Conservation (phyloP, 371 early-diverging fungal genomes). For the Zychaea mexicana region DNA sequence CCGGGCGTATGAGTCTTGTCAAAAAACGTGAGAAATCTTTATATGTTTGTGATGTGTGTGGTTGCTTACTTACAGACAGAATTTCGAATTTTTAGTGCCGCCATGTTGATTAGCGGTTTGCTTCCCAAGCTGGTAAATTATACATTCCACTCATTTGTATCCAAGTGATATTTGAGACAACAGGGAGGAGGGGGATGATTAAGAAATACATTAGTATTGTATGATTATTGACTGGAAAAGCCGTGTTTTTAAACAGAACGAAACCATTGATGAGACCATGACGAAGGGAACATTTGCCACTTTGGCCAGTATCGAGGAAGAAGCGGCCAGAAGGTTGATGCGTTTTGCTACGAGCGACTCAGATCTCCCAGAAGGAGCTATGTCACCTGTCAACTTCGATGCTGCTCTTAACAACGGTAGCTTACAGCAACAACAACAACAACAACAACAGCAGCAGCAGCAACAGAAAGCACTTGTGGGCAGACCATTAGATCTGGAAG, state of each 20-base stretch:
- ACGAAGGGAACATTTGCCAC: constrained; percentile 20
- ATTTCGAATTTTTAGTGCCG: background rate
- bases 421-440: constrained; percentile 4
- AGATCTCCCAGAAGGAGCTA: background rate
- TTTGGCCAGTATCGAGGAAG: background rate
- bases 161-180: too few species aligned
- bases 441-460: background rate
- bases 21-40: background rate
- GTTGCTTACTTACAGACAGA: too few species aligned
- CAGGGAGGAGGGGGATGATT: background rate
- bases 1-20: background rate
- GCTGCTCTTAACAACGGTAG: background rate
- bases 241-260: constrained; percentile 12
- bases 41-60: too few species aligned
- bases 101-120: background rate
- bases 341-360: too few species aligned
- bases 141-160: too few species aligned
- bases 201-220: too few species aligned
- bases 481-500: constrained; percentile 10
- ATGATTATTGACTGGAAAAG: background rate
- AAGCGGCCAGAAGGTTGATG: background rate
- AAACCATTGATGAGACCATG: constrained; percentile 12
- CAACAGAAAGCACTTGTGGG: background rate
- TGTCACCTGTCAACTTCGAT: background rate
- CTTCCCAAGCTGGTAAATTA: too few species aligned